phyloP scores from a whole-genome alignment of 2,329 filamentous ascomycete genomes.

The Apiospora hydei region DNA sequence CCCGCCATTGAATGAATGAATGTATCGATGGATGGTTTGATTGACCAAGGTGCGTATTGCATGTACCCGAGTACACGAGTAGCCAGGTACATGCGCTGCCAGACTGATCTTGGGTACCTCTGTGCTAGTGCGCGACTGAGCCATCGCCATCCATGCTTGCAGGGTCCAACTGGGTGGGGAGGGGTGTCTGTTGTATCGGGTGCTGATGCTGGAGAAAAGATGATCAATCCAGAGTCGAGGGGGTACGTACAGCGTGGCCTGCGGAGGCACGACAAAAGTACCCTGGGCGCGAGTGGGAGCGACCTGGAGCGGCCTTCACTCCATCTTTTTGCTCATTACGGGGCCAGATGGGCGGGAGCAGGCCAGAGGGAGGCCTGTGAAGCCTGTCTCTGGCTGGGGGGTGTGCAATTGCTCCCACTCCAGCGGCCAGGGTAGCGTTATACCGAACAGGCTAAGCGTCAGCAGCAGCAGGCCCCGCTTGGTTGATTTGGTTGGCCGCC shows the following conservation, averaged over 20 bases:
- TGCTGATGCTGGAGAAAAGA: slow-evolving; percentile 8
- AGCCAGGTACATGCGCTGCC: background rate
- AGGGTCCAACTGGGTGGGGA: slow-evolving; percentile 16
- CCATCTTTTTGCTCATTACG: slow-evolving; percentile 1
- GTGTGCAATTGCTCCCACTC: slow-evolving; percentile 15
- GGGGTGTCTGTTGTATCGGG: background rate
- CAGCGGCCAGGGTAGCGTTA: slow-evolving; percentile 10
- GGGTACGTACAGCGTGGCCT: background rate
- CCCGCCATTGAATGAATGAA: background rate
- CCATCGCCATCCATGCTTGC: slow-evolving; percentile 7
- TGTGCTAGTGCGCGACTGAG: background rate
- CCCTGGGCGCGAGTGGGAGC: slow-evolving; percentile 1
- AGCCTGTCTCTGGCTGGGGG: slow-evolving; percentile 12
- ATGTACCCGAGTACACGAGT: slow-evolving; percentile 14
- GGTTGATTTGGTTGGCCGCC: background rate
- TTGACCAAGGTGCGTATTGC: background rate
- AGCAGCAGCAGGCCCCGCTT: background rate
- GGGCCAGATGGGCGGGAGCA: slow-evolving; percentile 7
- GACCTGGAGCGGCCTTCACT: background rate
- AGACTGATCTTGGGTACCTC: slow-evolving; percentile 15
- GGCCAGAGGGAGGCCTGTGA: slow-evolving; percentile 21
- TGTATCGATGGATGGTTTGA: background rate
- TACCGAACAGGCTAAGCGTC: background rate
- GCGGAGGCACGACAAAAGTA: slow-evolving; percentile 8
- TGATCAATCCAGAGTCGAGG: background rate